Conservation (phyloP, 345 rosid species). For the Rubroshorea leprosula region DNA sequence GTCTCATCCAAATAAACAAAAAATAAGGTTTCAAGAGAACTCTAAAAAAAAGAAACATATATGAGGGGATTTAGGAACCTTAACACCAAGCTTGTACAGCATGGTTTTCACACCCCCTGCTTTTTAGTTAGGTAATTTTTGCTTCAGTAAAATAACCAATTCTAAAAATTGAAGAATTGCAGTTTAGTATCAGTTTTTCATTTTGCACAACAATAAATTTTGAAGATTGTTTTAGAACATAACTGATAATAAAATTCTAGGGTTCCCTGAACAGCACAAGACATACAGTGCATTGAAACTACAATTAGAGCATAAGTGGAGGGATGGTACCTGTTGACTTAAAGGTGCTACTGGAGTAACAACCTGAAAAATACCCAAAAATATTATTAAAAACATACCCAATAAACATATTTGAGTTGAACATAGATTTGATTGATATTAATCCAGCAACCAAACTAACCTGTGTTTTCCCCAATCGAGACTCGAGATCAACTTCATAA, state of each 20-base stretch:
- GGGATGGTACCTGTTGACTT: constrained; percentile 77
- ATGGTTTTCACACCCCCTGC: too few relatives aligned
- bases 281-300: not conserved
- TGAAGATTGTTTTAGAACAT: not conserved
- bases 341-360: constrained; percentile 97
- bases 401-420: not conserved
- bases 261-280: too few relatives aligned
- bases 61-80: too few relatives aligned
- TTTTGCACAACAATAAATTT: too few relatives aligned
- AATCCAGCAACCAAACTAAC: constrained; percentile 21
- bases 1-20: not conserved
- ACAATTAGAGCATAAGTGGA: not conserved
- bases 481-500: constrained; percentile 90
- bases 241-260: not conserved
- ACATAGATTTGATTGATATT: not conserved
- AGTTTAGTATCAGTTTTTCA: not conserved
- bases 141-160: too few relatives aligned
- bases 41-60: not conserved
- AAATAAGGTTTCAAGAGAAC: not conserved
- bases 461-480: constrained; percentile 96
- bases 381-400: not conserved
- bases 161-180: too few relatives aligned
- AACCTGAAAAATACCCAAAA: constrained; percentile 45
- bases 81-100: too few relatives aligned
- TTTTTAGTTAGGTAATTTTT: too few relatives aligned